A percentile compares a stretch with the other conserved stretches of the same genome.
Evolutionary conservation across 192 early-diverging fungal species (phyloP).

Genomic region (Gamsiella multidivaricata): DNA sequence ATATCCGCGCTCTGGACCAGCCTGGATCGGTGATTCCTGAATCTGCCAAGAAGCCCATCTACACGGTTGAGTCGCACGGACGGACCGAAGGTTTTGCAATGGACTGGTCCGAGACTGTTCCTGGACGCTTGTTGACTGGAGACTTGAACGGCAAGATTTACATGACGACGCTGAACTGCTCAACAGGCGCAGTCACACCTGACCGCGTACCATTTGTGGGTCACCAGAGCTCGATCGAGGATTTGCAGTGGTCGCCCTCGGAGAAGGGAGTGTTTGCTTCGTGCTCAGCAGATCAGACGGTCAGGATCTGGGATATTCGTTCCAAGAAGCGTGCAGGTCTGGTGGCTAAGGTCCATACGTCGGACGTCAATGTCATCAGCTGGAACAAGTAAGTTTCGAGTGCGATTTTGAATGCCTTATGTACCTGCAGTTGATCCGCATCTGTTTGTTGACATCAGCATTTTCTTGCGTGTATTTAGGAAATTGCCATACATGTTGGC

Average conservation of each 20-base stretch:
- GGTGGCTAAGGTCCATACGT: conserved; percentile 81
- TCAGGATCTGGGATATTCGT: conserved; percentile 95
- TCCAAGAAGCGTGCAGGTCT: conserved; percentile 81
- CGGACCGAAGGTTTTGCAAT: conserved; percentile 93
- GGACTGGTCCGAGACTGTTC: conserved; percentile 87
- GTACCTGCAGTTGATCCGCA: not conserved
- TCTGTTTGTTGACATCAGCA: not conserved
- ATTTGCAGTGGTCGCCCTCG: conserved; percentile 96
- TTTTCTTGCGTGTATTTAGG: too few relatives aligned
- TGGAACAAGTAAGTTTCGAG: conserved; percentile 81
- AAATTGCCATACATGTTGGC: conserved; percentile 89
- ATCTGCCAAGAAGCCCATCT: conserved; percentile 75
- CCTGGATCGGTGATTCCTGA: conserved; percentile 77
- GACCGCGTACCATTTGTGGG: conserved; percentile 83
- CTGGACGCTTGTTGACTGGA: conserved; percentile 85
- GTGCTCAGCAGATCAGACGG: conserved; percentile 89
- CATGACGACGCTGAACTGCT: conserved; percentile 76
- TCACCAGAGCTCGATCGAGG: conserved; percentile 90
- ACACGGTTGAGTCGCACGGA: conserved; percentile 85
- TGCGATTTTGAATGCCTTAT: not conserved
- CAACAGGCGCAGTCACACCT: conserved; percentile 72
- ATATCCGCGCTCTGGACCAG: conserved; percentile 80
- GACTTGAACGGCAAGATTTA: conserved; percentile 85
- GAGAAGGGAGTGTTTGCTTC: conserved; percentile 94
- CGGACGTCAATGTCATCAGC: conserved; percentile 96